A percentile compares a stretch with the other conserved stretches of the same genome.
phyloP scores from a whole-genome alignment of 352 stramenopile genomes.

The Pythium aphanidermatum region DNA sequence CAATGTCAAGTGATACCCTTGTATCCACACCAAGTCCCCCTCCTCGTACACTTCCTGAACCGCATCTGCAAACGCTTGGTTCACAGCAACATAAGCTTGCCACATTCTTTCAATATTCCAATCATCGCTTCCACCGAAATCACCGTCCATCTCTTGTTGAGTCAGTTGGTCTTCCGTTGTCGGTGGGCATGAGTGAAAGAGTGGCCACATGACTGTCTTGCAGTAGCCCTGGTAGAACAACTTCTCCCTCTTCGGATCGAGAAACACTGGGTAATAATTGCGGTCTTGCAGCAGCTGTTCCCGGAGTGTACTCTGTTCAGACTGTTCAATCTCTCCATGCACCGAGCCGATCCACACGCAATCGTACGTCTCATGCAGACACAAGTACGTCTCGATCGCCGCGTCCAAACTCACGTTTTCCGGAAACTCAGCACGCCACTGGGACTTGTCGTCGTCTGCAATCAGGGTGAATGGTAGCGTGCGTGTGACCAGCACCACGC shows the following conservation, averaged over 20 bases:
- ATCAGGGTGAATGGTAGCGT: conserved; percentile 73
- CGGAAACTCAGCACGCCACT: conserved; percentile 77
- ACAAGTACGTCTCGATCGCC: conserved; percentile 74
- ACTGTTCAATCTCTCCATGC: conserved; percentile 71
- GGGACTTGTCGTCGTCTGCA: conserved; percentile 70
- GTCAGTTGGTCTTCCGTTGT: conserved; percentile 74
- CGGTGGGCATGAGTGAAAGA: conserved; percentile 85
- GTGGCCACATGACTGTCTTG: conserved; percentile 88
- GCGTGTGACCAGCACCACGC: conserved; percentile 71
- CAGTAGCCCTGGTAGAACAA: conserved; percentile 90
- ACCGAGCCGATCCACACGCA: conserved; percentile 83
- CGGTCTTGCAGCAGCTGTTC: conserved; percentile 87
- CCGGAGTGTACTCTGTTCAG: conserved; percentile 74
- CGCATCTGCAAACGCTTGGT: conserved; percentile 83
- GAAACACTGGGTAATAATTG: conserved; percentile 88
- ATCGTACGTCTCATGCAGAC: conserved; percentile 72
- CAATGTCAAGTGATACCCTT: conserved; percentile 88
- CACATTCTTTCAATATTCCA: conserved; percentile 81
- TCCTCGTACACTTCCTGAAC: conserved; percentile 86
- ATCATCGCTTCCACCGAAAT: conserved; percentile 33
- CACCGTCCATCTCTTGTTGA: conserved; percentile 42
- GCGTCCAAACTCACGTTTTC: conserved; percentile 66
- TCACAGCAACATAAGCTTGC: conserved; percentile 87
- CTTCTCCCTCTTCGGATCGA: conserved; percentile 77
- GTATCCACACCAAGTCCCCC: conserved; percentile 87